Evolutionary conservation across 768 basidiomycete species (phyloP).

Genomic region (Tulasnella sp.): DNA sequence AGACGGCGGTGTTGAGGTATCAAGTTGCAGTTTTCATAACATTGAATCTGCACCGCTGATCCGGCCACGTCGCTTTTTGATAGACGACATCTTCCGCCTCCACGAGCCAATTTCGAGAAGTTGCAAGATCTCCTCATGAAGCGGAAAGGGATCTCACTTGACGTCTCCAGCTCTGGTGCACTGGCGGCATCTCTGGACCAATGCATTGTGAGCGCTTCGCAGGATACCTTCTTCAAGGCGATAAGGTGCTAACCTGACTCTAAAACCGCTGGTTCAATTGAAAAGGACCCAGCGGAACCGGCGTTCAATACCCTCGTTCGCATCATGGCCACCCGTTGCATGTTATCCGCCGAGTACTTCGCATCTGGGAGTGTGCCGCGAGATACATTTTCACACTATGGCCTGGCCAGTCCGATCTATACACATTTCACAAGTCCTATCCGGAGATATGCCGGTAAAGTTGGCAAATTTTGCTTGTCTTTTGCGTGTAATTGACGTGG

Average conservation of each 20-base stretch:
- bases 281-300: conserved; percentile 67
- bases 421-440: conserved; percentile 99
- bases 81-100: conserved; percentile 86
- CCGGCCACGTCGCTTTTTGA: not conserved
- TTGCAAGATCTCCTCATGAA: conserved; percentile 85
- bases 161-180: conserved; percentile 84
- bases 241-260: not conserved
- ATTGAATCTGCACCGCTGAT: not conserved
- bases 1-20: conserved; percentile 84
- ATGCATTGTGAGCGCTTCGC: conserved; percentile 59
- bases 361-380: conserved; percentile 86
- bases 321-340: conserved; percentile 98
- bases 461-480: no score
- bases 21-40: not conserved
- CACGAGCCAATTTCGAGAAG: conserved; percentile 88
- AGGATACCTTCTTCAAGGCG: conserved; percentile 8
- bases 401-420: conserved; percentile 92
- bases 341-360: conserved; percentile 98
- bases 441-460: conserved; percentile 79
- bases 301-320: conserved; percentile 96
- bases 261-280: conserved; percentile 9
- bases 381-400: conserved; percentile 94
- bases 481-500: no score
- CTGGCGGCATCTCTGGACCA: conserved; percentile 79
- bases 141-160: conserved; percentile 68